These are phyloP conservation scores for Didymellaceae sp. DNA, from an alignment of 2,329 filamentous ascomycete species.

Conservation along the genomic window DNA sequence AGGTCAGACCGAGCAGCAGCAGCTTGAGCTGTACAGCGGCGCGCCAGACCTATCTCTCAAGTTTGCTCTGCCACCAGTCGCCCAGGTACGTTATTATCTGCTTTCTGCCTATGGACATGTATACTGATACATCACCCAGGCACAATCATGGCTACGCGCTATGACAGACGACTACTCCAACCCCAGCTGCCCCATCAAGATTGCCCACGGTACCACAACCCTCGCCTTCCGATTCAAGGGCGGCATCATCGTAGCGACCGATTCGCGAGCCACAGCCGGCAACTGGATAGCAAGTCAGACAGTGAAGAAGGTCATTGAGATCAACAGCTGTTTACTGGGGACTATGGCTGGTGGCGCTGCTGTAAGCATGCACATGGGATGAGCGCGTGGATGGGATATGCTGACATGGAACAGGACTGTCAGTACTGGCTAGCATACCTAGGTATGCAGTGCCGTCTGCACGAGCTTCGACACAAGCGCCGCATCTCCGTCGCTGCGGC, in stretches of 20 bases:
- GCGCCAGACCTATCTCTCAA: slow-evolving; percentile 83
- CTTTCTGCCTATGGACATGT: background rate
- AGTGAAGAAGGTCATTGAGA: slow-evolving; percentile 99
- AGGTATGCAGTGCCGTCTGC: slow-evolving; percentile 97
- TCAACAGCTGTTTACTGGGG: slow-evolving; percentile 90
- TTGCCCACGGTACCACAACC: slow-evolving; percentile 97
- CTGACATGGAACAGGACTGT: slow-evolving; percentile 70
- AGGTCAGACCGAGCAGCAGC: slow-evolving; percentile 73
- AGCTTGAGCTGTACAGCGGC: slow-evolving; percentile 72
- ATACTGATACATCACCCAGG: slow-evolving; percentile 59
- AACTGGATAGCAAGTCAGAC: slow-evolving; percentile 99
- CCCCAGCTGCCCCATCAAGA: slow-evolving; percentile 97
- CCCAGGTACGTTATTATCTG: slow-evolving; percentile 68
- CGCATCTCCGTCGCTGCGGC: slow-evolving; percentile 97
- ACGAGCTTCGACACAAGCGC: slow-evolving; percentile 98
- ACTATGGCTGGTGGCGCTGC: slow-evolving; percentile 99
- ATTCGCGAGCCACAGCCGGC: slow-evolving; percentile 94
- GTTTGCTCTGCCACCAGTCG: slow-evolving; percentile 92
- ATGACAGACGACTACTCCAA: slow-evolving; percentile 98
- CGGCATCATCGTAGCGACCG: slow-evolving; percentile 97
- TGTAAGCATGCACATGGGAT: slow-evolving; percentile 55
- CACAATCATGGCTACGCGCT: slow-evolving; percentile 92
- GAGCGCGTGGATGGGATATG: background rate
- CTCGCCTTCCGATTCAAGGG: slow-evolving; percentile 98
- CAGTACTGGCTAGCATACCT: slow-evolving; percentile 99